A percentile compares a stretch with the other conserved stretches of the same genome.
These are phyloP conservation scores for Phlebiopsis flavidoalba DNA, from an alignment of 768 basidiomycete genomes.

Conservation along the genomic window DNA sequence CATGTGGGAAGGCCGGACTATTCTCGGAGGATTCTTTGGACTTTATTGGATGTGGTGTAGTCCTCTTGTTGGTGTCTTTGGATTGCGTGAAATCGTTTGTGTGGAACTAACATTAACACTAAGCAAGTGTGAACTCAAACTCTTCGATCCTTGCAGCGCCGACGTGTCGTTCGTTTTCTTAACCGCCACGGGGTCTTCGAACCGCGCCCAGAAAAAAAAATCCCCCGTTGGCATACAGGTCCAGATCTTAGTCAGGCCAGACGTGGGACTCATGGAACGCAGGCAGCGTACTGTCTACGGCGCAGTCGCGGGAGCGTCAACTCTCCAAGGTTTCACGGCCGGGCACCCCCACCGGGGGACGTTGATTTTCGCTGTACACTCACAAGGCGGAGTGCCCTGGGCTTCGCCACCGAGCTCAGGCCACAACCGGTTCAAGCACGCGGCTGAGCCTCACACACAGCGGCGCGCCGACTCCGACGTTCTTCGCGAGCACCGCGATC, in stretches of 20 bases:
- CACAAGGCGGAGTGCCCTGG: slow-evolving; percentile 5
- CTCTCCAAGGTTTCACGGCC: neutral
- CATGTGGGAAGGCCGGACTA: too few species aligned
- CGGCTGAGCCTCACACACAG: slow-evolving; percentile 5
- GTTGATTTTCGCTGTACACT: slow-evolving; percentile 3
- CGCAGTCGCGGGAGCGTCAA: slow-evolving; percentile 30
- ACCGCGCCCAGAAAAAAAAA: too few species aligned
- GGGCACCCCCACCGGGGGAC: slow-evolving; percentile 10
- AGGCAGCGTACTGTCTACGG: slow-evolving; percentile 65
- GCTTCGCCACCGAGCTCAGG: slow-evolving; percentile 3
- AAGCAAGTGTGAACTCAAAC: too few species aligned
- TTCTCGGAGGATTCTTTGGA: neutral
- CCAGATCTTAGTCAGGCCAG: neutral
- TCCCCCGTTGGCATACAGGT: slow-evolving; percentile 1
- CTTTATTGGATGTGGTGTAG: too few species aligned
- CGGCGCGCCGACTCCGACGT: slow-evolving; percentile 7
- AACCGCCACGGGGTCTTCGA: neutral
- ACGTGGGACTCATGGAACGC: slow-evolving; percentile 35
- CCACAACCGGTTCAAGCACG: neutral
- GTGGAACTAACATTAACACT: too few species aligned
- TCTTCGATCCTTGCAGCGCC: neutral
- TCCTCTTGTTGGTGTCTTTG: too few species aligned
- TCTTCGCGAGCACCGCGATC: slow-evolving; percentile 6
- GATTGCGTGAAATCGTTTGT: too few species aligned
- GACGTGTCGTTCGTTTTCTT: neutral